Base-by-base conservation (phyloP, 1,284 basidiomycete genomes). In the Lentinus polychrous region DNA sequence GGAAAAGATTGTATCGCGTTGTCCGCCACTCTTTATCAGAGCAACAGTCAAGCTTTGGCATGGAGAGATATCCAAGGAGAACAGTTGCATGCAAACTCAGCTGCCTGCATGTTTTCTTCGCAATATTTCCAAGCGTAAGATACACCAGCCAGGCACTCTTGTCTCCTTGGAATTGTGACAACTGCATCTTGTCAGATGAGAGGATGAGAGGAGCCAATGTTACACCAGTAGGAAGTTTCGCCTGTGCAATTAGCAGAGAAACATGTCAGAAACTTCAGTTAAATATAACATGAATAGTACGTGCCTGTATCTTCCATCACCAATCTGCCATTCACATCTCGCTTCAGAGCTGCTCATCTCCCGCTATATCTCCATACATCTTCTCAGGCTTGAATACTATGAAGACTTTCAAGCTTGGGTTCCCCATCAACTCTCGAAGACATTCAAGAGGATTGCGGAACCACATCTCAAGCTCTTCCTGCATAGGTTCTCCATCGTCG, bases 391-490 rank as follows among this genome's bases (percentile, higher is more conserved):
- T 46, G 24, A 62, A 67, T n/a, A 47, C 39, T 24, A 65, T 55
- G 4, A 55, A 14, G 0, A 52, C 46, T 2, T 46, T 11, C 38
- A 67, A 65, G 5, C 50, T 43, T 0, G 60, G 61, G 43, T 66
- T 66, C 0, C 61, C 49, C 1, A 67, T 56, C 0, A 67, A 36
- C 42, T 66, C 57, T 2, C 45, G 18, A 3, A 65, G 48, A 31
- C 58, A 59, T 33, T 59, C 56, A 0, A 66, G 53, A 18, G 61
- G 62, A 45, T 69, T 53, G 0, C 61, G 33, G 8, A 45, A 33
- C 66, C 65, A 68, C 0, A 66, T 40, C 40, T 68, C 60, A 0
- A 63, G 36, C 4, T 54, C 50, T 38, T 56, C 58, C 0, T 18
- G 45, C 17, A 49, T 24, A 6, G 36, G n/a, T 22, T 7, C 11